Evolutionary conservation across 2,329 filamentous ascomycete species (phyloP), one percentile per base, ranked within the genome.

Genomic region (Zalaria obscura): DNA sequence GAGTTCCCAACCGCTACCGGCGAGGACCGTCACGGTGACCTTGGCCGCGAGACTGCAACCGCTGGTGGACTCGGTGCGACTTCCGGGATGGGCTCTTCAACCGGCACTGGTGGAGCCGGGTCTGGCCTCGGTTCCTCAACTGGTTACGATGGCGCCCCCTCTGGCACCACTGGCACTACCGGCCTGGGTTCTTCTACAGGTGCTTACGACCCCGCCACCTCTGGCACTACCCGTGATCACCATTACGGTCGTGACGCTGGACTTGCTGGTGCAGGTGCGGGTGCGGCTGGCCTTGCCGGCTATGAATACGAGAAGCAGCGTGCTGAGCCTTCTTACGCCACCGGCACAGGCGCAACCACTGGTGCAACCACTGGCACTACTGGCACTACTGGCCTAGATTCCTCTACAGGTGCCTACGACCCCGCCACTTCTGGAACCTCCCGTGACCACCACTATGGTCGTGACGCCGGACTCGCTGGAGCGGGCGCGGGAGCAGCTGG

Each of bases 201-300:
- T 3, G 5, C 35, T 5, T 5, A 33, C 8, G 36, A 42, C 35
- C 32, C 33, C 32, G 38, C 38, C 11, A 40, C 28, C 41, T 36
- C 34, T 9, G 41, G 29, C 2, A 35, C 25, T n/a, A 25, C 42
- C 4, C 26, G 27, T 5, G 45, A 52, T 18, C 50, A 51, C 35
- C 53, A 56, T 33, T 46, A 52, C 26, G 53, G 51, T 9, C 51
- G 53, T 10, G 52, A 58, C 40, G 51, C 55, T n/a, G 56, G 55
- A 6, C 34, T 56, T 6, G 55, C 40, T 25, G 54, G 50, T n/a
- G 55, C 53, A 25, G 54, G 49, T 8, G 56, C 52, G 4, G 46
- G 48, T 3, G 51, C 49, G 25, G 48, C 50, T 28, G 48, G 46
- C 4, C 40, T 42, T 27, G 48, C 44, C 5, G 59, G 53, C 1